Base-by-base conservation (phyloP, 495 filamentous ascomycete genomes). In the Oleoguttula mirabilis region DNA sequence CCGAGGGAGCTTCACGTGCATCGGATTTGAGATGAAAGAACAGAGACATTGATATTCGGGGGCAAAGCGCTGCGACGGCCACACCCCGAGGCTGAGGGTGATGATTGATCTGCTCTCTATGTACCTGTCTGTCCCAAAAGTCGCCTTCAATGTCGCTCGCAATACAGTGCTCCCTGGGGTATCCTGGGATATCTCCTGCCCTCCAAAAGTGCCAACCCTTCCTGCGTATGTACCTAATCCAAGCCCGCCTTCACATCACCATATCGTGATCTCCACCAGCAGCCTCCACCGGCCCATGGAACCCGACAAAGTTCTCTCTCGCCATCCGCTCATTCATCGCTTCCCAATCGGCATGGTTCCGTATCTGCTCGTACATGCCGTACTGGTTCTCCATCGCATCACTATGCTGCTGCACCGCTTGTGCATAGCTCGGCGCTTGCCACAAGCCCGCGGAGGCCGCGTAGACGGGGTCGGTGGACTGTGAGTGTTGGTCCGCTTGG, bases 291-390 rank as follows among this genome's bases (percentile, higher is more conserved):
- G 10, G 10, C 15, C 21, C 14, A 11, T 36, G 36, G 40, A 46
- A 12, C 27, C n/a, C 17, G 5, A 19, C 30, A 6, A 43, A 11
- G 27, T 23, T 38, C 40, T 44, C 45, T 30, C 36, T 6, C 21
- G 45, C 45, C 8, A 36, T 30, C 44, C 30, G 31, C 45, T 47
- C 44, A 34, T 52, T 47, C 39, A 37, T 40, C 17, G 27, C 28
- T 31, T 52, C 49, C 49, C 49, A 52, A 16, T 52, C 49, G 0
- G 49, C 49, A 27, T 52, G 49, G 22, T 48, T 47, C 32, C 49
- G 22, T 2, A 52, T 48, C 45, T 52, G 49, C 44, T 48, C 49
- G 33, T 23, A 47, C 43, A 43, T 43, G 11, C 38, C 49, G 36
- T 48, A 48, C 39, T 44, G 38, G 10, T 48, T 22, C 33, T 43